A percentile compares a stretch with the other conserved stretches of the same genome.
These are phyloP conservation scores for Penicillium sumatraense DNA, from an alignment of 2,329 filamentous ascomycete genomes.

Conservation along the genomic window DNA sequence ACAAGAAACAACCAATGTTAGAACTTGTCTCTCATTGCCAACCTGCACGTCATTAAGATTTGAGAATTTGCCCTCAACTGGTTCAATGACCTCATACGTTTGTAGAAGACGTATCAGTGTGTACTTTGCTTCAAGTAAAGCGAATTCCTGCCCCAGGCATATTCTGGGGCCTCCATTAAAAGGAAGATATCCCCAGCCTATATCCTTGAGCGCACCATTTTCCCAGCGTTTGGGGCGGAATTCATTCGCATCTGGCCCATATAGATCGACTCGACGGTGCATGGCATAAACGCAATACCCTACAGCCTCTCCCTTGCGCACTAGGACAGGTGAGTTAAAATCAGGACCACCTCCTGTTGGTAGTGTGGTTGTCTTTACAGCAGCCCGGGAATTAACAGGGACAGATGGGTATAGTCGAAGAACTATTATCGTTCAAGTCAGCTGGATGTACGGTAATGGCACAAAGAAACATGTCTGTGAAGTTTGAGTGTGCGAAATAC, in stretches of 20 bases:
- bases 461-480: background rate
- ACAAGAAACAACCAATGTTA: conserved; percentile 30
- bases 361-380: conserved; percentile 41
- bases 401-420: conserved; percentile 46
- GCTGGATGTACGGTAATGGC: background rate
- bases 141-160: conserved; percentile 31
- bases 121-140: conserved; percentile 27
- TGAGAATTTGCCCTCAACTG: conserved; percentile 13
- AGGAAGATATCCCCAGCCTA: conserved; percentile 36
- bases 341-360: conserved; percentile 62
- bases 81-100: conserved; percentile 9
- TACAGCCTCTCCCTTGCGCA: conserved; percentile 32
- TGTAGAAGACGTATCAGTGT: conserved; percentile 8
- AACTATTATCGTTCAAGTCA: conserved; percentile 14
- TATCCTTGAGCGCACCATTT: conserved; percentile 17
- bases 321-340: conserved; percentile 32
- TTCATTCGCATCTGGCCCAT: conserved; percentile 23
- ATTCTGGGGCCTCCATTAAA: conserved; percentile 36
- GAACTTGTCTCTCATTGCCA: conserved; percentile 26
- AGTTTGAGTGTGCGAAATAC: conserved; percentile 9
- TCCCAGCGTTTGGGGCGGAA: conserved; percentile 37
- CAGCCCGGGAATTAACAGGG: conserved; percentile 42
- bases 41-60: conserved; percentile 14
- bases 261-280: conserved; percentile 48
- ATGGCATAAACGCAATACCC: conserved; percentile 35